Evolutionary conservation across 768 basidiomycete genomes (phyloP).

Genomic region (Leccinum subgranulosum): DNA sequence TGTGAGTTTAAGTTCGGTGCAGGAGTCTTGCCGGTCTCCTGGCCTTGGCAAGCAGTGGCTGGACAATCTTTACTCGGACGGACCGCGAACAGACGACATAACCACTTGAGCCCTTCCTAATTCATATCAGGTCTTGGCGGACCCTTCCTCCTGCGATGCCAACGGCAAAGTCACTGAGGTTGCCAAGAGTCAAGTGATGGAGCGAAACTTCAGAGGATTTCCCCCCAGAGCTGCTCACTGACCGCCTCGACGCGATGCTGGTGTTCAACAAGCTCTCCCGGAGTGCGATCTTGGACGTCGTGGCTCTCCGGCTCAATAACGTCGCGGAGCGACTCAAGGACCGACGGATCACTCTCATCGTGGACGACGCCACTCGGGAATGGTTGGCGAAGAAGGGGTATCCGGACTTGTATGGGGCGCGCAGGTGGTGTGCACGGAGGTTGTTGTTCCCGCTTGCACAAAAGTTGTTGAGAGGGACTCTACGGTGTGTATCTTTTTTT

Average conservation of each 20-base stretch:
- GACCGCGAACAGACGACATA: too few relatives aligned
- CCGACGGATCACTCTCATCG: constrained; percentile 70
- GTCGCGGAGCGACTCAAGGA: constrained; percentile 36
- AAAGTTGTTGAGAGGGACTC: constrained; percentile 74
- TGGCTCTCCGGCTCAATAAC: too few relatives aligned
- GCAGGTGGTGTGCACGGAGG: constrained; percentile 76
- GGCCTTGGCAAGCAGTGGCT: too few relatives aligned
- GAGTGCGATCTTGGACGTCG: too few relatives aligned
- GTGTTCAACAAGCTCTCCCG: too few relatives aligned
- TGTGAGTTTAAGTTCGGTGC: not conserved
- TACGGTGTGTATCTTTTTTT: constrained; percentile 46
- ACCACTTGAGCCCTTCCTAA: too few relatives aligned
- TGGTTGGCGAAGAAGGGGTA: constrained; percentile 80
- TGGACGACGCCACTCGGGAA: constrained; percentile 54
- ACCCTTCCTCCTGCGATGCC: constrained; percentile 28
- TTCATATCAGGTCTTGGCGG: too few relatives aligned
- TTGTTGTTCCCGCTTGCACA: constrained; percentile 79
- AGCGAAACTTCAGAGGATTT: too few relatives aligned
- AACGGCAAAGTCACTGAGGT: too few relatives aligned
- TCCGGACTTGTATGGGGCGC: constrained; percentile 83
- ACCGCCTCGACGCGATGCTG: too few relatives aligned
- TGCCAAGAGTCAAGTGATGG: too few relatives aligned
- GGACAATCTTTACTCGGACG: not conserved
- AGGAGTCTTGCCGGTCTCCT: not conserved
- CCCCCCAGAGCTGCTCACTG: too few relatives aligned